Evolutionary conservation across 2,329 filamentous ascomycete species (phyloP), one percentile per base, ranked within the genome.

Genomic region (Lecanosticta acicola): DNA sequence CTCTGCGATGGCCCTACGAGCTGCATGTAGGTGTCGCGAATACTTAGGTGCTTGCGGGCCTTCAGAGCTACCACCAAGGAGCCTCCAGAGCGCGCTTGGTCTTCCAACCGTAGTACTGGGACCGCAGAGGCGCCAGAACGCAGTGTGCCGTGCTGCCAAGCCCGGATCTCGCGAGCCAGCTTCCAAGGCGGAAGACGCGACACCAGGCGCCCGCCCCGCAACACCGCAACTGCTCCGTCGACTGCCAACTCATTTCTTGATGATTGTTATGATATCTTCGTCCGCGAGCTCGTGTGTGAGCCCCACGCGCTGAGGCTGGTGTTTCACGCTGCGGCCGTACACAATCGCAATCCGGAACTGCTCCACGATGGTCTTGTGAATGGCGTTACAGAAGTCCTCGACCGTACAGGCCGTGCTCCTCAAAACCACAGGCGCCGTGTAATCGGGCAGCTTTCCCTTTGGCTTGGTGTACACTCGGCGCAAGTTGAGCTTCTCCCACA

Each of bases 341-440:
- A 98, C 93, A 64, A 98, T 84, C 44, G 93, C 93, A 51, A 84
- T 81, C 71, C 91, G 94, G 77, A 98, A 98, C 59, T 95, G 84
- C 60, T 98, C 93, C 46, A 93, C 78, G 65, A 98, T 97, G 46
- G 82, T 94, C 67, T 93, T 88, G 72, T 98, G 93, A 66, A 98
- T 98, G 57, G 87, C 80, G 71, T 96, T 95, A 72, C 93, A 98
- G 69, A 98, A 98, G 66, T 97, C 93, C 71, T 98, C 93, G 36
- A 98, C 83, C 1, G 90, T 97, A 68, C 85, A 94, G 57, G 83
- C 84, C 42, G 77, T 81, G 54, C 85, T 79, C 61, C 87, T 83
- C 56, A 98, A 75, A 60, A 98, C 93, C 32, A 98, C 93, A 41
- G 93, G 93, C 42, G 85, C 75, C 48, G 83, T 81, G 71, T 98